Conservation (phyloP, 306 rosid species). For the Hippophae gyantsensis region DNA sequence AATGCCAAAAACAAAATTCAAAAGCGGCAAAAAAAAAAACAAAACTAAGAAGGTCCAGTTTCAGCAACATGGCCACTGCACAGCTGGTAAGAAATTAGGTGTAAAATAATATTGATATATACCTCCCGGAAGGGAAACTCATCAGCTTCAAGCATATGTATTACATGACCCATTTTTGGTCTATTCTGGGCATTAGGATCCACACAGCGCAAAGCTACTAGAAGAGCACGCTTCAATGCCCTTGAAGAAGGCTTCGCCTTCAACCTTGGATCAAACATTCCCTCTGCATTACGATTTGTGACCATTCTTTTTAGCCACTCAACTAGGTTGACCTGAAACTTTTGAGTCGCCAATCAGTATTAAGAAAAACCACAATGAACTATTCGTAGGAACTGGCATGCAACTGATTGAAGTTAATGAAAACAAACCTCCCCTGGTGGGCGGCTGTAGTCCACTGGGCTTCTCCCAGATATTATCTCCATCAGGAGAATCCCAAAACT, state of each 20-base stretch:
- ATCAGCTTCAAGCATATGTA: slow-evolving; percentile 62
- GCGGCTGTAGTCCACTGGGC: slow-evolving; percentile 53
- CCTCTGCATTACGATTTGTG: slow-evolving; percentile 44
- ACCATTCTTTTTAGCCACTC: slow-evolving; percentile 63
- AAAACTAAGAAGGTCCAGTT: background rate
- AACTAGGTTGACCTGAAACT: slow-evolving; percentile 46
- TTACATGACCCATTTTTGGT: slow-evolving; percentile 57
- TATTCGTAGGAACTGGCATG: background rate
- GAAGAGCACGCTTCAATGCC: slow-evolving; percentile 49
- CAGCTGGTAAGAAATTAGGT: background rate
- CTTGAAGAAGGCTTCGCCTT: slow-evolving; percentile 53
- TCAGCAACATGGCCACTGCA: background rate
- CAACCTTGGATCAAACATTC: slow-evolving; percentile 47
- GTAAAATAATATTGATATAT: slow-evolving; percentile 17
- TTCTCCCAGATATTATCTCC: slow-evolving; percentile 59
- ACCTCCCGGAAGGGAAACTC: slow-evolving; percentile 60
- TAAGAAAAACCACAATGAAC: background rate
- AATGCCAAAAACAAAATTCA: slow-evolving; percentile 1
- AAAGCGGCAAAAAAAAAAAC: background rate
- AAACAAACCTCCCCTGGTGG: slow-evolving; percentile 47
- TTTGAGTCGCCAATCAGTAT: slow-evolving; percentile 10
- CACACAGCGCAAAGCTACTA: slow-evolving; percentile 51
- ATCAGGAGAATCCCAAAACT: slow-evolving; percentile 52
- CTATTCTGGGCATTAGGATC: slow-evolving; percentile 53
- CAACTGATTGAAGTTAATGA: background rate